A percentile compares a stretch with the other conserved stretches of the same genome.
Conservation (phyloP, 2,329 filamentous ascomycete genomes). For the Colletotrichum sp. region DNA sequence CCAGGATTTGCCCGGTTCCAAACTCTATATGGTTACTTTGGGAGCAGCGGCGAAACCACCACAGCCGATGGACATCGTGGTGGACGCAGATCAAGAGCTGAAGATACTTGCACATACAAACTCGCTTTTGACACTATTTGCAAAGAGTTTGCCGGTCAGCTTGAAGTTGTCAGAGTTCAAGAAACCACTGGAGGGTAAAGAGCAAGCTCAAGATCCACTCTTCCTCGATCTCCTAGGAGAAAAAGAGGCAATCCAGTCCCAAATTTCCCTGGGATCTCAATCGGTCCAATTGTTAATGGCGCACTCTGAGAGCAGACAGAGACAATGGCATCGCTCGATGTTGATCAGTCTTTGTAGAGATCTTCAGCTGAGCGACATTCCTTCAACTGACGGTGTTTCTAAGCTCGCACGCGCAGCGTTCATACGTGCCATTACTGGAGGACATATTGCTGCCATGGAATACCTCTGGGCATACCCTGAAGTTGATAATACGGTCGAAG, state of each 20-base stretch:
- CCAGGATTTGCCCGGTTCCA: neutral
- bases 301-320: neutral
- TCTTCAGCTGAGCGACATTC: neutral
- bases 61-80: neutral
- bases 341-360: neutral
- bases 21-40: neutral
- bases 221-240: neutral
- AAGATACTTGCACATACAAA: neutral
- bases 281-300: neutral
- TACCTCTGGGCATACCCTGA: fast-evolving
- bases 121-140: fast-evolving
- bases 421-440: neutral
- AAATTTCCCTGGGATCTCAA: neutral
- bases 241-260: neutral
- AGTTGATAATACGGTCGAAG: neutral
- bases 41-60: neutral
- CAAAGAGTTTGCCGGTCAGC: neutral
- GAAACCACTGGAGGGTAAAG: neutral
- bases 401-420: neutral
- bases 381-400: neutral
- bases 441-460: neutral
- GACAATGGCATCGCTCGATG: neutral
- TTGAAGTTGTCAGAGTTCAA: neutral
- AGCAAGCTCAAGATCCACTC: neutral
- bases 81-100: neutral